phyloP scores from a whole-genome alignment of 345 rosid genomes.

The Luvunga scandens region DNA sequence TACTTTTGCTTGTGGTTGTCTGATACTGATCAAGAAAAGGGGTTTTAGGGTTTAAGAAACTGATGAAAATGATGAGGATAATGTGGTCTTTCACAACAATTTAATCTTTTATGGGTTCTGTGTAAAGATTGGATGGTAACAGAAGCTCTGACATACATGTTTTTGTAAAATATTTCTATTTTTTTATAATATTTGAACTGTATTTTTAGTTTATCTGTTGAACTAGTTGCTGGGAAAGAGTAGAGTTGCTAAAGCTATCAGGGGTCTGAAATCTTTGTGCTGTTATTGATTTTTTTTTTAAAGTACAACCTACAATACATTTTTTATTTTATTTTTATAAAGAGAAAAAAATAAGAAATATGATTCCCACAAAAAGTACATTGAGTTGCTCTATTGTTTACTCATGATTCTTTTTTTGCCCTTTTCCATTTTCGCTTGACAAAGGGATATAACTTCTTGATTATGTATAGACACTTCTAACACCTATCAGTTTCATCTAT shows the following conservation, averaged over 20 bases:
- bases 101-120: slow-evolving; percentile 2
- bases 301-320: neutral
- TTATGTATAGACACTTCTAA: neutral
- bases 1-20: neutral
- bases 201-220: neutral
- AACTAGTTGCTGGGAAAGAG: neutral
- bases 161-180: neutral
- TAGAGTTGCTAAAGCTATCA: neutral
- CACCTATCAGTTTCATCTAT: neutral
- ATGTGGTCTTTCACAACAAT: slow-evolving; percentile 18
- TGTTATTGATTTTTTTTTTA: neutral
- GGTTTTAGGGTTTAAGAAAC: slow-evolving; percentile 19
- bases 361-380: neutral
- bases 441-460: neutral
- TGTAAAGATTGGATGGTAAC: slow-evolving; percentile 23
- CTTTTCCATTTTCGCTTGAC: neutral
- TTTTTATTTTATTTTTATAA: neutral
- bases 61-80: slow-evolving; percentile 24
- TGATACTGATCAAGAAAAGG: neutral
- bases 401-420: neutral
- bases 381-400: neutral
- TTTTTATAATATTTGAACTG: neutral
- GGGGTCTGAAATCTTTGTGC: slow-evolving; percentile 7
- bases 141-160: slow-evolving; percentile 10
- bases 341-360: neutral